A percentile compares a stretch with the other conserved stretches of the same genome.
Conservation (phyloP, 306 rosid genomes). For the Cajanus cajan region DNA sequence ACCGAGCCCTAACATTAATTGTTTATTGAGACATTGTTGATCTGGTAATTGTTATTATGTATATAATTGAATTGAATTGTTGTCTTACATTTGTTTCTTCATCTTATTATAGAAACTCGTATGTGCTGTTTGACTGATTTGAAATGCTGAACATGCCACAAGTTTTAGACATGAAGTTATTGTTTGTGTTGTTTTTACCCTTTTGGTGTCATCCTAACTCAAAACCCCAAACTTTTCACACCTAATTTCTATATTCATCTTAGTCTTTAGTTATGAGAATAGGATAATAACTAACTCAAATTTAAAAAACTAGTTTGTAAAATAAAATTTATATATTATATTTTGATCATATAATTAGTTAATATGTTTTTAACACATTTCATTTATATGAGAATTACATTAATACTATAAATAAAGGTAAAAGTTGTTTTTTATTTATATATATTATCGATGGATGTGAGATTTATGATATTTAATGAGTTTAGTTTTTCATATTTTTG, state of each 20-base stretch:
- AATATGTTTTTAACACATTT: no score
- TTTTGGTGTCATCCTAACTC: not conserved
- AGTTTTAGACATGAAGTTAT: not conserved
- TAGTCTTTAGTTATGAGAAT: no score
- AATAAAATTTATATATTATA: no score
- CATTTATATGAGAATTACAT: no score
- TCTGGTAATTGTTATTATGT: slow-evolving; percentile 40
- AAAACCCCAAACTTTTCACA: not conserved
- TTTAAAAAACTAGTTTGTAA: no score
- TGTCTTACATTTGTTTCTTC: slow-evolving; percentile 20
- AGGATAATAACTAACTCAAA: no score
- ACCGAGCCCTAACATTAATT: slow-evolving; percentile 21
- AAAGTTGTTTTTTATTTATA: no score
- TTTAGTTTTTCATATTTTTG: no score
- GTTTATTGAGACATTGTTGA: slow-evolving; percentile 15
- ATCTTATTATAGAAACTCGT: not conserved
- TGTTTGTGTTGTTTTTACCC: not conserved
- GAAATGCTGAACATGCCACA: not conserved
- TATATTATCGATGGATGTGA: no score
- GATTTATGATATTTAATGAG: no score
- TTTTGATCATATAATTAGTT: no score
- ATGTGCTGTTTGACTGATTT: not conserved
- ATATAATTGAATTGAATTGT: slow-evolving; percentile 34
- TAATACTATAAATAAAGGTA: no score
- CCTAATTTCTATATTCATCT: not conserved